These are phyloP conservation scores for Porcisia deanei DNA, from an alignment of 208 protist genomes.

Conservation along the genomic window DNA sequence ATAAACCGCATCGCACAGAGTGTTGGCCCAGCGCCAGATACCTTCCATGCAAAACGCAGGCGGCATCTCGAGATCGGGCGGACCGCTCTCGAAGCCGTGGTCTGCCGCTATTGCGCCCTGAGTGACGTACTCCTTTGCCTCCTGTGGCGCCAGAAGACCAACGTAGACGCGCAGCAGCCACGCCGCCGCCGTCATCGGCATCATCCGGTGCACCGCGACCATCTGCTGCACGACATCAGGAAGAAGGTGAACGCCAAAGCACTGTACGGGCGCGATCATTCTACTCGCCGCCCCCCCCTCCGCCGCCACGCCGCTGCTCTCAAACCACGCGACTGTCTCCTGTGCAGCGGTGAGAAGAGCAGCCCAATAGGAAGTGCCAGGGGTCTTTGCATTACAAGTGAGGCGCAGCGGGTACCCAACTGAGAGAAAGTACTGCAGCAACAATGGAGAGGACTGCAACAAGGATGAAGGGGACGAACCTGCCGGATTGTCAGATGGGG, in stretches of 20 bases:
- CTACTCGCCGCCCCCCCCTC: background rate
- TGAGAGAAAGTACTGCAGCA: constrained; percentile 22
- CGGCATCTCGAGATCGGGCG: constrained; percentile 6
- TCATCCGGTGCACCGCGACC: constrained; percentile 18
- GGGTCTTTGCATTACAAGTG: background rate
- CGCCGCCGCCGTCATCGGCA: constrained; percentile 11
- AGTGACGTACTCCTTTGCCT: background rate
- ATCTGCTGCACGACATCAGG: constrained; percentile 25
- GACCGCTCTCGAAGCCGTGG: background rate
- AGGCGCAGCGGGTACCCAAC: constrained; percentile 22
- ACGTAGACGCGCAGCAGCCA: constrained; percentile 30
- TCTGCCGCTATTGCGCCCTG: background rate
- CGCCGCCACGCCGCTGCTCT: background rate
- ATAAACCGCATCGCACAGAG: constrained; percentile 15
- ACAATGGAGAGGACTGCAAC: background rate
- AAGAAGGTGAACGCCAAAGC: constrained; percentile 6
- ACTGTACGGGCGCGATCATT: background rate
- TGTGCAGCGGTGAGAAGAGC: constrained; percentile 8
- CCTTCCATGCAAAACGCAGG: background rate
- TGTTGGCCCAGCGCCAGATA: constrained; percentile 11
- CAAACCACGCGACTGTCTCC: constrained; percentile 13
- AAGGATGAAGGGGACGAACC: background rate
- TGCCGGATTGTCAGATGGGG: background rate
- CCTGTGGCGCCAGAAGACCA: constrained; percentile 4
- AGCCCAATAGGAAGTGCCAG: background rate